Percentiles rank a stretch among this genome's conserved stretches.
Conservation (phyloP, 1,284 basidiomycete species). For the Flammula alnicola region DNA sequence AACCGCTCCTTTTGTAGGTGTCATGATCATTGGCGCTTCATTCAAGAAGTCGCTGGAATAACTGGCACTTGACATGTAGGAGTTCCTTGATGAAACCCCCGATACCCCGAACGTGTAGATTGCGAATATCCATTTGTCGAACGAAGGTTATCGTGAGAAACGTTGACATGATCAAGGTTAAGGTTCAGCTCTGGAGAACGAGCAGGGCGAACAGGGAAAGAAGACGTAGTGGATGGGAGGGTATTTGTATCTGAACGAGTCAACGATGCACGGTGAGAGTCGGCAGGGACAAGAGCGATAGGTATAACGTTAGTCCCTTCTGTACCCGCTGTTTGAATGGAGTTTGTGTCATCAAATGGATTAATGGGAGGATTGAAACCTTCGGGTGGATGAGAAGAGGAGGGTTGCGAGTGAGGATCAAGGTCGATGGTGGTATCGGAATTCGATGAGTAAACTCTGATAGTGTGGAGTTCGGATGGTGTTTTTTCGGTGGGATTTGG, state of each 20-base stretch:
- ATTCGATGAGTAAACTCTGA: conserved; percentile 53
- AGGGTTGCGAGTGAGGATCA: conserved; percentile 52
- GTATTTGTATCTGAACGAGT: conserved; percentile 34
- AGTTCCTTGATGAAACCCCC: conserved; percentile 60
- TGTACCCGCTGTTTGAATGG: conserved; percentile 77
- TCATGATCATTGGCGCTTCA: conserved; percentile 82
- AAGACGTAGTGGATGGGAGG: conserved; percentile 37
- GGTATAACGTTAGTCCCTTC: conserved; percentile 84
- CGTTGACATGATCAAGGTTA: conserved; percentile 65
- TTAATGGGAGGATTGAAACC: conserved; percentile 47
- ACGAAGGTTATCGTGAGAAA: conserved; percentile 56
- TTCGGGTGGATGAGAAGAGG: conserved; percentile 33
- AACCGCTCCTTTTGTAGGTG: conserved; percentile 63
- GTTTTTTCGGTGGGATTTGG: conserved; percentile 78
- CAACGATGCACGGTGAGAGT: conserved; percentile 40
- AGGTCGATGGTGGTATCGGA: conserved; percentile 60
- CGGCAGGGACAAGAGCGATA: conserved; percentile 76
- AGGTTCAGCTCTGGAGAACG: conserved; percentile 64
- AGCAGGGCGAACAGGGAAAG: conserved; percentile 60
- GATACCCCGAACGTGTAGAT: conserved; percentile 62
- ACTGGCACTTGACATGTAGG: conserved; percentile 74
- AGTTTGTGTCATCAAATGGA: conserved; percentile 77
- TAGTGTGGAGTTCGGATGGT: conserved; percentile 41
- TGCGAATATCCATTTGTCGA: conserved; percentile 46
- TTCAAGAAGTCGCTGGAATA: conserved; percentile 78